Evolutionary conservation across 2,329 filamentous ascomycete species (phyloP), one percentile per base, ranked within the genome.

Genomic region (Xylaria sp.): DNA sequence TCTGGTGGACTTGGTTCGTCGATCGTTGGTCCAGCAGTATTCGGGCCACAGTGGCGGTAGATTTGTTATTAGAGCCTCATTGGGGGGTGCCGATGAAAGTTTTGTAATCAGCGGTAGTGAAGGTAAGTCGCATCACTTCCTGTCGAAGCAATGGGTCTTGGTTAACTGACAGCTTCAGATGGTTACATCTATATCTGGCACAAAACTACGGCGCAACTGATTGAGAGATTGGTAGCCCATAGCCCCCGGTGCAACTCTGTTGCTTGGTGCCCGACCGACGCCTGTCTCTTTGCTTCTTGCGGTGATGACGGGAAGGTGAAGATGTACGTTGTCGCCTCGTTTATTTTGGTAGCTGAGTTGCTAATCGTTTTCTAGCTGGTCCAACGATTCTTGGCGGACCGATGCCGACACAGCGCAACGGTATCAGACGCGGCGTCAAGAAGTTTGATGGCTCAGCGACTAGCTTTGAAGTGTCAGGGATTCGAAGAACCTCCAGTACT

Each of bases 81-180:
- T 97, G 74, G 94, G 94, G 16, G 94, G 94, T 37, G 92, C 93
- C 1, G 88, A 90, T 60, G 92, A 97, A 76, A 92, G 88, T 71
- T 97, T 97, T 73, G 88, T 97, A 8, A 80, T 95, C 34, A 93
- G 90, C 69, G 94, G 94, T 9, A 96, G 92, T 69, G 92, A 97
- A 82, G 89, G 91, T 92, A 77, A 69, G 79, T 67, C 18, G 30
- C 23, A 30, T 19, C 16, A 16, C 16, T 16, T 16, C 51, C 10
- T 10, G 16, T 49, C 39, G 19, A 39, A 47, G 23, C 30, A 10
- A 52, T 30, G n/a, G 13, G 39, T 37, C 18, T 9, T 18, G 23
- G 23, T 57, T 4, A 8, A 56, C 60, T 65, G 7, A 60, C 59
- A 3, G 44, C 19, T n/a, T 19, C 52, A 82, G 84, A 86, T 63